Percentiles rank a stretch among this genome's conserved stretches.
Evolutionary conservation across 1,139 yeast species (phyloP).

Genomic region (Scheffersomyces parashehatae): DNA sequence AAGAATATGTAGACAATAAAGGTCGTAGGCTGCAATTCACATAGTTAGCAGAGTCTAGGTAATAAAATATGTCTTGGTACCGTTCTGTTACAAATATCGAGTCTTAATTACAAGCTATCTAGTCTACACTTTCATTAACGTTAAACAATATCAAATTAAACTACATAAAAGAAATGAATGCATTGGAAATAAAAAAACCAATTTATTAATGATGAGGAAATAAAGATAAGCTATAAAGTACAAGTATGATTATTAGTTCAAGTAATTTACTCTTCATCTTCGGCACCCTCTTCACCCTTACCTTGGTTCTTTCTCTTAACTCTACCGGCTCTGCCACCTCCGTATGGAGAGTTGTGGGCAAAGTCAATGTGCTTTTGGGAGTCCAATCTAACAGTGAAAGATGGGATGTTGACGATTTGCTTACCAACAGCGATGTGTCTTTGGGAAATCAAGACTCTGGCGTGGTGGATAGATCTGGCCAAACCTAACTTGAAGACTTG

Average conservation of each 20-base stretch:
- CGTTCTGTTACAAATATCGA: too few relatives aligned
- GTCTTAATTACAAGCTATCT: too few relatives aligned
- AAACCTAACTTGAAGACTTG: slow-evolving; percentile 99
- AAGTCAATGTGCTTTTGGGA: slow-evolving; percentile 99
- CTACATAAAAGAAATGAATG: slow-evolving; percentile 9
- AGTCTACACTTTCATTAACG: too few relatives aligned
- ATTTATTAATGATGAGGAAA: slow-evolving; percentile 8
- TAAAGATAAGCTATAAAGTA: slow-evolving; percentile 6
- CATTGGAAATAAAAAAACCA: slow-evolving; percentile 8
- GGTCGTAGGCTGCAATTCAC: too few relatives aligned
- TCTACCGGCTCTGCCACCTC: slow-evolving; percentile 99
- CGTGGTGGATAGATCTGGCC: slow-evolving; percentile 99
- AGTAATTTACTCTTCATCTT: slow-evolving; percentile 58
- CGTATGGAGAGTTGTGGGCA: slow-evolving; percentile 98
- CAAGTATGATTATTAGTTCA: slow-evolving; percentile 9
- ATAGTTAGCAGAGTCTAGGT: too few relatives aligned
- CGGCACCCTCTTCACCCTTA: slow-evolving; percentile 71
- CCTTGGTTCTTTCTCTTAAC: slow-evolving; percentile 96
- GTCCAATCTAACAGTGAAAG: slow-evolving; percentile 99
- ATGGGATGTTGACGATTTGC: slow-evolving; percentile 98
- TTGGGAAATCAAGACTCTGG: slow-evolving; percentile 97
- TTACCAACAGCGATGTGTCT: slow-evolving; percentile 99
- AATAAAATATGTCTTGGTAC: too few relatives aligned
- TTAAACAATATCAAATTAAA: not conserved
- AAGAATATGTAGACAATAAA: too few relatives aligned